Evolutionary conservation across 1,139 yeast genomes (phyloP), one percentile per base, ranked within the genome.

Genomic region (Scheffersomyces cryptocercus): DNA sequence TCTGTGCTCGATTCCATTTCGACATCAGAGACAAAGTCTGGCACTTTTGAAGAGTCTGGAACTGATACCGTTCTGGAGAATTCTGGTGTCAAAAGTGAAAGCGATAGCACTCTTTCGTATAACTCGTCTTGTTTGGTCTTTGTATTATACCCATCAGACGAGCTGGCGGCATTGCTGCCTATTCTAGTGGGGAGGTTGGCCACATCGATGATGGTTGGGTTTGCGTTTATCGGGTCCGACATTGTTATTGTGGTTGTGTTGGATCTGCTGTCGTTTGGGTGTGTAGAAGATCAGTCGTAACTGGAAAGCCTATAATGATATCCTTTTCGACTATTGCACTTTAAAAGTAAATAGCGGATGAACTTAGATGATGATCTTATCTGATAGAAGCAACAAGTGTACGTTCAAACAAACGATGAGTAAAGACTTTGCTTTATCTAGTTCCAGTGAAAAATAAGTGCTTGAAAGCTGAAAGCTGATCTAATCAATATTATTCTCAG

Each of bases 181-280:
- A 61, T 47, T 36, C 97, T 77, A 0, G 85, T 86, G 1, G 98
- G 98, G 28, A 93, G 77, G 48, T 81, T 79, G 26, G 85, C 78
- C 15, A 80, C 80, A 54, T 90, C 96, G 41, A 90, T 69, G 38
- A 93, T 83, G 29, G 86, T 84, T 12, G 99, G 99, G 63, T 90
- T 90, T 28, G 97, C 97, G 65, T 93, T 93, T 49, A 91, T 85
- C 36, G 88, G 89, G 45, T 89, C 97, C 24, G 81, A 64, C 84
- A 79, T 79, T 41, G 31, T 48, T 6, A 3, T 20, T 20, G 26
- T 20, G 7, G 20, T 16, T 16, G 6, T 16, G 20, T 16, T 16
- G 14, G 14, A 13, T 13, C 14, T 13, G 14, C 20, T 16, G 20
- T 16, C 6, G 20, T 16, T 3, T 5, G 4, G 20, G 4, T 20